phyloP scores from a whole-genome alignment of 257 asterid genomes.

The Petunia secreta region DNA sequence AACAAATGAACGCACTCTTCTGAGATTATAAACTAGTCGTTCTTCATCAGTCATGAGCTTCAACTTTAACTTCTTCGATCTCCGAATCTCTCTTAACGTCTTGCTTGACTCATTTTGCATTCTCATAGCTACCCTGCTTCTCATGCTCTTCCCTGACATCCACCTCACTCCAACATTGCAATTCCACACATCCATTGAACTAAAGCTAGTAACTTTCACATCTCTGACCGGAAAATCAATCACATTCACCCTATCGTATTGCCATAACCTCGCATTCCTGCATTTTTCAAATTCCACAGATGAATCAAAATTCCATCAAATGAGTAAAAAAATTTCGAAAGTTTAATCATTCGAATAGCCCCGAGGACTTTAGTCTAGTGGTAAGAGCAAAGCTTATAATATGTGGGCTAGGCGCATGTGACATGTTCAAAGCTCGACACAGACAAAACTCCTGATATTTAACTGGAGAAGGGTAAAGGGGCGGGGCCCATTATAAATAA shows the following conservation, averaged over 20 bases:
- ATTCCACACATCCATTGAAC: slow-evolving; percentile 41
- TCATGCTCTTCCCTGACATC: slow-evolving; percentile 84
- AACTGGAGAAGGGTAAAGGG: no score
- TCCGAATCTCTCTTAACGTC: slow-evolving; percentile 76
- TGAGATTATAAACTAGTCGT: slow-evolving; percentile 59
- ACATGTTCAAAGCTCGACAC: no score
- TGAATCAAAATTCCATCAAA: background rate
- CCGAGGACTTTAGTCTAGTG: no score
- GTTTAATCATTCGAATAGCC: no score
- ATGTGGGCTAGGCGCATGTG: no score
- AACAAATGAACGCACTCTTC: background rate
- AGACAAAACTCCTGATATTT: no score
- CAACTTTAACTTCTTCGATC: slow-evolving; percentile 72
- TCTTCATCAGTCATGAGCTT: slow-evolving; percentile 93
- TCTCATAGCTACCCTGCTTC: slow-evolving; percentile 93
- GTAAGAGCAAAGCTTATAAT: no score
- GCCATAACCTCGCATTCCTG: slow-evolving; percentile 35
- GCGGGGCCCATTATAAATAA: no score
- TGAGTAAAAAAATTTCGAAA: background rate
- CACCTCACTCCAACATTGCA: slow-evolving; percentile 56
- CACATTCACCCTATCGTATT: slow-evolving; percentile 29
- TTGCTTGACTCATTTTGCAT: slow-evolving; percentile 84
- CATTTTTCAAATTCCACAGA: background rate
- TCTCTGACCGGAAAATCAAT: slow-evolving; percentile 24
- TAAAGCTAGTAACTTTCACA: background rate